Base-by-base conservation (phyloP, 2,329 filamentous ascomycete species). In the Fusarium mangiferae region DNA sequence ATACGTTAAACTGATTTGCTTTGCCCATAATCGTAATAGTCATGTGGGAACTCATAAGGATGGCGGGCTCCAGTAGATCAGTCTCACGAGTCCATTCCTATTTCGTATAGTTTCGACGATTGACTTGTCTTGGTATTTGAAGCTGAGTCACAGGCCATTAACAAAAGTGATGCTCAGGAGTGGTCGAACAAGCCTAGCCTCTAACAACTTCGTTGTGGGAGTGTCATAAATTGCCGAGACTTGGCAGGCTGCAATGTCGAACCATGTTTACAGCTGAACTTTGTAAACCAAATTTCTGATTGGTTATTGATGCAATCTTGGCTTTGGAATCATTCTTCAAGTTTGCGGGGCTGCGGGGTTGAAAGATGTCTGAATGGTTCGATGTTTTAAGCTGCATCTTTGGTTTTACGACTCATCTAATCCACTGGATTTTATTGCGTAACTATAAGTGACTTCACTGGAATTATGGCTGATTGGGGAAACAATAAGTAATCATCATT, bases 241-340 rank as follows among this genome's bases (percentile, higher is more conserved):
- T 18, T 26, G 7, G 22, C 12, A n/a, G 7, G 8, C 13, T 48
- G 58, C 28, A 57, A n/a, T 20, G n/a, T 62, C 46, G 39, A 59
- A 48, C 55, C 51, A 72, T 62, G 20, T 22, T 26, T 36, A 46
- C 59, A 69, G 59, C 48, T 39, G 67, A 39, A 39, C 28, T 54
- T 61, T 17, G 35, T 68, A 66, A 59, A 17, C n/a, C 46, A n/a
- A 57, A 36, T 56, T 30, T 57, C 30, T 70, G 48, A 66, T 70
- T 57, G 64, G 72, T 55, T 30, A 18, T 22, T 33, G 7, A 28
- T 35, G n/a, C 11, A 28, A 61, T 60, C 64, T 66, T 64, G 62
- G 70, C 61, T 75, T 75, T 75, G 72, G 72, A 75, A 75, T 75
- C 72, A 75, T 73, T 68, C 48, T 57, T 57, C n/a, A n/a, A 39